Evolutionary conservation across 441 rosid genomes (phyloP), one percentile per base, ranked within the genome.

Genomic region (Aquilaria agallochum): DNA sequence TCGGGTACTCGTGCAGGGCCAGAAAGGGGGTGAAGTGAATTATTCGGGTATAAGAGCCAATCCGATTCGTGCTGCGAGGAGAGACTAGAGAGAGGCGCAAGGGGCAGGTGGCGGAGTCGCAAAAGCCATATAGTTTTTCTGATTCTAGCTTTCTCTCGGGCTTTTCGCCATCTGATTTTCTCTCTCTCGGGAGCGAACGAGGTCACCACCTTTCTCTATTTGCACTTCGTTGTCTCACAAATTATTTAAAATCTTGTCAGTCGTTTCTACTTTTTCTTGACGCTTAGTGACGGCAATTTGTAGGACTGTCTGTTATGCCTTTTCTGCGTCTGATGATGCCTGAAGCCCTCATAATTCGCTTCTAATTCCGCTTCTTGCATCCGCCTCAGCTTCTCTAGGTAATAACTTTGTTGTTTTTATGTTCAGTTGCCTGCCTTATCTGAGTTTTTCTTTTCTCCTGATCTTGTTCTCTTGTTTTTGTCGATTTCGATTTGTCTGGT

Each of bases 71-170:
- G 83, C 58, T 44, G 55, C 6, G 42, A 36, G 42, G 42, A 36
- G 42, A 36, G 1, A 34, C 65, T 50, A 45, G 73, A 71, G 53
- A 63, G 77, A 70, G 68, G 70, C 56, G 27, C 8, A 59, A 63
- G 68, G 71, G 71, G 75, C 82, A 82, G 81, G 78, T 87, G 88
- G 69, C 88, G 57, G 58, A 5, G 42, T 58, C 67, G 65, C 59
- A 76, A 65, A 60, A 65, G 80, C 62, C 65, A 53, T 66, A 49
- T 51, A 58, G 11, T 62, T 59, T 50, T 20, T 8, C 42, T 3
- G 42, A 36, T 36, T 20, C 2, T 36, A 5, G 66, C 36, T 56
- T 51, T 66, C 59, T 53, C 63, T 66, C 50, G 58, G 54, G 55
- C 60, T 47, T 59, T 46, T 52, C 12, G 13, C 14, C 14, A 42